phyloP scores from a whole-genome alignment of 306 rosid species.

The Acacia confusa region DNA sequence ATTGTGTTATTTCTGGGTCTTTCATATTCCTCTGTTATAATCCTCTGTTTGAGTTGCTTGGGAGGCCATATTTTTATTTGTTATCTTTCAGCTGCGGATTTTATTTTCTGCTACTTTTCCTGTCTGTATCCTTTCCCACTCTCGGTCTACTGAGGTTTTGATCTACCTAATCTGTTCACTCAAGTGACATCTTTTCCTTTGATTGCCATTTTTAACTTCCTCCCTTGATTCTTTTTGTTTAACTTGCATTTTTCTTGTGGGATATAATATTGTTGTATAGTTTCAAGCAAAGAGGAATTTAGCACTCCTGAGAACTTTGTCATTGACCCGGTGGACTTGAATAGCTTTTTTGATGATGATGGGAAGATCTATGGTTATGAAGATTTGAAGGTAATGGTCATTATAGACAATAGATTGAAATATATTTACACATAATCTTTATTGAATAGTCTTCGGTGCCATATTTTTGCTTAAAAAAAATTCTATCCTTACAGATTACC shows the following conservation, averaged over 20 bases:
- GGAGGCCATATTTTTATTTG: not conserved
- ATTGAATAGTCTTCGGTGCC: not conserved
- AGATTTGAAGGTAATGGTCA: slow-evolving; percentile 66
- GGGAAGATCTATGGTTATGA: slow-evolving; percentile 86
- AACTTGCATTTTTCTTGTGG: slow-evolving; percentile 8
- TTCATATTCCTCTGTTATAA: not conserved
- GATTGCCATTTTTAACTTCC: not conserved
- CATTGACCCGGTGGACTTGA: slow-evolving; percentile 71
- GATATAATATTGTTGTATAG: slow-evolving; percentile 40
- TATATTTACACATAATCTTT: not conserved
- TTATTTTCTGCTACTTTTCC: not conserved
- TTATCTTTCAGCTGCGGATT: not conserved
- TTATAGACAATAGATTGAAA: not conserved
- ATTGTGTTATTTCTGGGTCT: not conserved
- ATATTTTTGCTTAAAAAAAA: not conserved
- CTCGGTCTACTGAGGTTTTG: not conserved
- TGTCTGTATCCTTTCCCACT: not conserved
- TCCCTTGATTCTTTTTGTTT: slow-evolving; percentile 1
- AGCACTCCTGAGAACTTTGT: slow-evolving; percentile 45
- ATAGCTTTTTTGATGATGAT: slow-evolving; percentile 64
- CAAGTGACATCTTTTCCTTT: not conserved
- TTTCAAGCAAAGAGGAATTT: slow-evolving; percentile 74
- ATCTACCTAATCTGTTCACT: not conserved
- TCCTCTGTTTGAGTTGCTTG: not conserved
- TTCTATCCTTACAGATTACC: slow-evolving; percentile 58